These are phyloP conservation scores for Borealophlyctis nickersoniae DNA, from an alignment of 192 early-diverging fungal species.

Conservation along the genomic window DNA sequence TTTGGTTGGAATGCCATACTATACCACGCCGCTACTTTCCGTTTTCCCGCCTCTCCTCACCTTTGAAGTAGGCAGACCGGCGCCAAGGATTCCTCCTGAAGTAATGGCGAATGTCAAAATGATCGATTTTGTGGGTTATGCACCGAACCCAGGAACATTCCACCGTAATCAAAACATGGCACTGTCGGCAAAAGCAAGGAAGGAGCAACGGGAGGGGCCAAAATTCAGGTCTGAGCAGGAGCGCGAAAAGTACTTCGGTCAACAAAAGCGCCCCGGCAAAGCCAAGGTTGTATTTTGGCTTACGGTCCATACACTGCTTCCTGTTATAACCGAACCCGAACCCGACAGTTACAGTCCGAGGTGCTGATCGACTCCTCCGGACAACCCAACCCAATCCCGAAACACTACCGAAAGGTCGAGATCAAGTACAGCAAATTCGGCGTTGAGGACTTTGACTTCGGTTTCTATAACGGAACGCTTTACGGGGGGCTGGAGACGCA, in stretches of 20 bases:
- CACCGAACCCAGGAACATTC: slow-evolving; percentile 75
- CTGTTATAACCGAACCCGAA: too few species aligned
- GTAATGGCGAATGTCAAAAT: slow-evolving; percentile 77
- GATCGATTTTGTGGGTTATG: slow-evolving; percentile 91
- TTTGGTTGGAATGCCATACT: slow-evolving; percentile 75
- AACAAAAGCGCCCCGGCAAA: background rate
- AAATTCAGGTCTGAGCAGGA: slow-evolving; percentile 82
- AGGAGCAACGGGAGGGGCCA: slow-evolving; percentile 53
- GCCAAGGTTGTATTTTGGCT: too few species aligned
- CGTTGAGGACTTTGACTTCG: slow-evolving; percentile 99
- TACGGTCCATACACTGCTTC: background rate
- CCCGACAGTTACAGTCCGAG: too few species aligned
- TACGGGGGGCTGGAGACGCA: slow-evolving; percentile 91
- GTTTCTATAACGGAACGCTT: slow-evolving; percentile 85
- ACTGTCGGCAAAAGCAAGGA: slow-evolving; percentile 37
- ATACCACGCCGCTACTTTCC: slow-evolving; percentile 72
- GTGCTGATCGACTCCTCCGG: too few species aligned
- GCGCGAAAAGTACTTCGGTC: slow-evolving; percentile 58
- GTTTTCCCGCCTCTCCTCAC: slow-evolving; percentile 64
- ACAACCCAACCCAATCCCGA: slow-evolving; percentile 51
- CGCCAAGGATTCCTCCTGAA: slow-evolving; percentile 70
- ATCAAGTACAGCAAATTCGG: slow-evolving; percentile 93
- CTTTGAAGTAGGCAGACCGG: slow-evolving; percentile 73
- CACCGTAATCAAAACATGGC: slow-evolving; percentile 65
- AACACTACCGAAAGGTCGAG: slow-evolving; percentile 71